Evolutionary conservation across 2,329 filamentous ascomycete species (phyloP).

Genomic region (Nemania bipapillata): DNA sequence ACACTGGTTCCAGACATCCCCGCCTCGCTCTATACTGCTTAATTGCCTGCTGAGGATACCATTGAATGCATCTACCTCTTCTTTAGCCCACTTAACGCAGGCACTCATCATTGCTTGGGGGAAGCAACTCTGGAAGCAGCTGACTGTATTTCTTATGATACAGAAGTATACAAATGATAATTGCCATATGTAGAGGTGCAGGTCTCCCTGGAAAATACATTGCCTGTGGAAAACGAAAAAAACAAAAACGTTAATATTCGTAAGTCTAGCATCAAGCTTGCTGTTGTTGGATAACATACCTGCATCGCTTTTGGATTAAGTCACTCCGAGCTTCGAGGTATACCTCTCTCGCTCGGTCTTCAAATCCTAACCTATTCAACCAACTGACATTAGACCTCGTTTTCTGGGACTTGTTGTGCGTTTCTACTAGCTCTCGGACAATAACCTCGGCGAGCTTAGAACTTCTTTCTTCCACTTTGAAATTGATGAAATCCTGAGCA

Average conservation of each 20-base stretch:
- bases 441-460: conserved; percentile 79
- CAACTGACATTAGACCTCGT: conserved; percentile 85
- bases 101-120: conserved; percentile 88
- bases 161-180: conserved; percentile 96
- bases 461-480: conserved; percentile 88
- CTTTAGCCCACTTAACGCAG: conserved; percentile 98
- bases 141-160: conserved; percentile 90
- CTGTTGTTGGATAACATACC: conserved; percentile 64
- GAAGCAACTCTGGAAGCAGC: conserved; percentile 88
- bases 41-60: conserved; percentile 82
- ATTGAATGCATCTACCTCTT: conserved; percentile 92
- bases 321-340: conserved; percentile 83
- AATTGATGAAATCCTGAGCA: conserved; percentile 90
- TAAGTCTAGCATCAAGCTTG: not conserved
- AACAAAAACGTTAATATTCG: conserved; percentile 41
- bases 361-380: conserved; percentile 87
- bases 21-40: conserved; percentile 82
- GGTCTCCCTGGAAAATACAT: conserved; percentile 93
- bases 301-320: conserved; percentile 81
- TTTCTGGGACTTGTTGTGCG: conserved; percentile 78
- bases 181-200: conserved; percentile 93
- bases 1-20: conserved; percentile 82
- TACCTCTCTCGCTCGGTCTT: conserved; percentile 86
- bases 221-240: no score
- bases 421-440: conserved; percentile 79